Conservation (phyloP, 257 asterid species). For the Echium plantagineum region DNA sequence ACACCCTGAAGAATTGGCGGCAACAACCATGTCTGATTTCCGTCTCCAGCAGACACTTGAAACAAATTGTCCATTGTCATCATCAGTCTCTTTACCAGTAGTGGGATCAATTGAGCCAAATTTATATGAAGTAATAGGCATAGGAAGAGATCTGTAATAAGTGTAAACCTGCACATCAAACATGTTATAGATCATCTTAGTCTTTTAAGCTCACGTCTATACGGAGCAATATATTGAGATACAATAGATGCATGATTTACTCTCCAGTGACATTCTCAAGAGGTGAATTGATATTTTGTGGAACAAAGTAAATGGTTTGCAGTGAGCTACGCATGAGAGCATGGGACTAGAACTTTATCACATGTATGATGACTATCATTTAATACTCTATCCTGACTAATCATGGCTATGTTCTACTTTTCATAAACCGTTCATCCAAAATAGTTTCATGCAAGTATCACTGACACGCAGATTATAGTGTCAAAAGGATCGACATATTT, state of each 20-base stretch:
- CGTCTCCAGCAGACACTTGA: conserved; percentile 91
- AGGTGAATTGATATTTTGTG: background rate
- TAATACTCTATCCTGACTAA: too few species aligned
- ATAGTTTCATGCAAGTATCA: too few species aligned
- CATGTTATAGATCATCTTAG: background rate
- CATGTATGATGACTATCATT: too few species aligned
- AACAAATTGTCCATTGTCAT: conserved; percentile 75
- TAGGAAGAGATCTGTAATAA: conserved; percentile 63
- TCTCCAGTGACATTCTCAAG: background rate
- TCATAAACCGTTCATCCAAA: too few species aligned
- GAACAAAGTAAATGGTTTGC: too few species aligned
- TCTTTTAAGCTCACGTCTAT: background rate
- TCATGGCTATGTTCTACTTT: too few species aligned
- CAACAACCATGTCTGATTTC: conserved; percentile 64
- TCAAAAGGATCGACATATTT: too few species aligned
- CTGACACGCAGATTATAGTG: too few species aligned
- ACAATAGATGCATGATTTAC: background rate
- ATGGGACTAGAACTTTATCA: too few species aligned
- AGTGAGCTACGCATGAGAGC: too few species aligned
- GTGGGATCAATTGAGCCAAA: conserved; percentile 78
- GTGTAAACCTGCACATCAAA: conserved; percentile 47
- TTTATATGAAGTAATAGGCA: conserved; percentile 77
- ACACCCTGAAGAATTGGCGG: conserved; percentile 80
- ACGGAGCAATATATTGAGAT: background rate
- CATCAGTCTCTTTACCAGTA: conserved; percentile 71